phyloP scores from a whole-genome alignment of 176 grass and related monocot species.

The Hordeum marinum region DNA sequence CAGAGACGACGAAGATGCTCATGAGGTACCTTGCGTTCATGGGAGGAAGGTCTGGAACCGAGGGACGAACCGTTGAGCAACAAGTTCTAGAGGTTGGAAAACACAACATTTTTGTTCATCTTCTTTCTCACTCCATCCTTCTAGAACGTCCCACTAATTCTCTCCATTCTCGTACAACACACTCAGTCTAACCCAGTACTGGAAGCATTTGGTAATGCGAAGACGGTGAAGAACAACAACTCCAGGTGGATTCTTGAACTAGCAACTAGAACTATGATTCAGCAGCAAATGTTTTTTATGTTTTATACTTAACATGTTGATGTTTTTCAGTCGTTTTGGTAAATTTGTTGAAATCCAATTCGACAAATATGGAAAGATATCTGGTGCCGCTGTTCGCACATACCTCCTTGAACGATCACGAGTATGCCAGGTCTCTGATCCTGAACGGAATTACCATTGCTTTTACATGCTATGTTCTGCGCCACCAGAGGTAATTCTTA shows the following conservation, averaged over 20 bases:
- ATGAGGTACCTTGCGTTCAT: constrained; percentile 99
- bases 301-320: not conserved
- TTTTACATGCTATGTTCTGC: constrained; percentile 95
- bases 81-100: constrained; percentile 82
- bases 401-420: constrained; percentile 85
- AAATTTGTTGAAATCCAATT: constrained; percentile 99
- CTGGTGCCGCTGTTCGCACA: constrained; percentile 80
- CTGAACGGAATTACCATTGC: constrained; percentile 97
- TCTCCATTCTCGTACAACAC: not conserved
- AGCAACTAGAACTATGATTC: not conserved
- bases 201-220: constrained; percentile 94
- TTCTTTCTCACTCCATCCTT: not conserved
- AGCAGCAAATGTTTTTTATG: not conserved
- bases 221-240: constrained; percentile 96
- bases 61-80: constrained; percentile 88
- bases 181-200: constrained; percentile 88
- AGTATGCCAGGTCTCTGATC: constrained; percentile 88
- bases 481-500: constrained; percentile 76
- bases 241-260: constrained; percentile 50
- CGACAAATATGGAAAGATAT: constrained; percentile 88
- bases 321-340: constrained; percentile 68
- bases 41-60: constrained; percentile 78
- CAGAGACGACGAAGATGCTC: constrained; percentile 96
- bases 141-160: constrained; percentile 11
- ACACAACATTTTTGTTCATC: not conserved